Base-by-base conservation (phyloP, 176 grass and related monocot genomes). In the Zizania latifolia region DNA sequence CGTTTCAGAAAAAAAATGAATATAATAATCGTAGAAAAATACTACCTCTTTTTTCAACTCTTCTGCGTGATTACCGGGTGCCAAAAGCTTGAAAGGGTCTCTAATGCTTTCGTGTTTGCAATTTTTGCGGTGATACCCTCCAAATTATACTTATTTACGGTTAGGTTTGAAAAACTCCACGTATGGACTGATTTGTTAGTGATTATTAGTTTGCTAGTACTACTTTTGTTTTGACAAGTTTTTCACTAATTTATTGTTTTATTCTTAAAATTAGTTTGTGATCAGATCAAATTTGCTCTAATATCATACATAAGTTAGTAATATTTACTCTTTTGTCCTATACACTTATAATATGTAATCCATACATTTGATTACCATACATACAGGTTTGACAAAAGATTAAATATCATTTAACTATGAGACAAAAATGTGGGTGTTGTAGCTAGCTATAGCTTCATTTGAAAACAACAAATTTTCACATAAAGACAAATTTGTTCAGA, bases 71-170 rank as follows among this genome's bases (percentile, higher is more conserved):
- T n/a, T n/a, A n/a, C n/a, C n/a, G n/a, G n/a, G n/a, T n/a, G n/a
- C n/a, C n/a, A n/a, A n/a, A n/a, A n/a, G n/a, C 13, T 27, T 57
- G 35, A 82, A 82, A 71, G 4, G 58, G 41, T 70, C 77, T 40
- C 17, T 51, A 53, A 53, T 53, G 17, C 19, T 53, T 53, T 10
- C 30, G 1, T 60, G 66, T 38, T 27, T 24, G 1, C 4, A 15
- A 22, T 51, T 70, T 81, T 62, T 75, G 41, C 8, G 19, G 9
- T 4, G 2, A 0, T 10, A 10, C 11, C 39, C 62, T 37, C 41
- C 41, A 51, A 0, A 3, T 70, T 70, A 22, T 11, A n/a, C 27
- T 32, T 40, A 61, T 53, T 74, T 38, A 22, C 36, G 1, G n/a
- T n/a, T n/a, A n/a, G n/a, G n/a, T n/a, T n/a, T n/a, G n/a, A n/a